A percentile compares a stretch with the other conserved stretches of the same genome.
Conservation (phyloP, 257 asterid species). For the Solanum pimpinellifolium region DNA sequence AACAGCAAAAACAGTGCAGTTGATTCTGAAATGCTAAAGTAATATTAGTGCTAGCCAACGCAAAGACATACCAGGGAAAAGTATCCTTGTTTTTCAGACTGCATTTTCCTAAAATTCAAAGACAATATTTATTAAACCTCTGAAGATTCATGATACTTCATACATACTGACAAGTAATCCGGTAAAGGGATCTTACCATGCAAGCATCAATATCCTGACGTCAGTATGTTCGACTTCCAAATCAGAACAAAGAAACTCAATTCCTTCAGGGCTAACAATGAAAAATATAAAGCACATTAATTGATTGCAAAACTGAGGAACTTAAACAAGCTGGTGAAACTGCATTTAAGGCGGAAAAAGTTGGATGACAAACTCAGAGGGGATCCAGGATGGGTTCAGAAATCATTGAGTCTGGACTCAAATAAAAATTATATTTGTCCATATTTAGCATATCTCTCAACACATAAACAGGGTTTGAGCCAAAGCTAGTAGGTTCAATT, state of each 20-base stretch:
- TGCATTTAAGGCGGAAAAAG: not conserved
- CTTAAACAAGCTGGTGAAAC: not conserved
- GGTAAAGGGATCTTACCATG: conserved; percentile 40
- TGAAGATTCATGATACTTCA: conserved; percentile 4
- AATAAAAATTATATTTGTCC: not conserved
- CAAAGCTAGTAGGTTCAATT: not conserved
- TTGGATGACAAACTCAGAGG: not conserved
- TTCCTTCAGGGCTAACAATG: conserved; percentile 64
- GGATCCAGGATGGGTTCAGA: not conserved
- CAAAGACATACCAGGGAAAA: conserved; percentile 48
- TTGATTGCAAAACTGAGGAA: not conserved
- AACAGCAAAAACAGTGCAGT: not conserved
- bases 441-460: not conserved
- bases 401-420: not conserved
- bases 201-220: conserved; percentile 78
- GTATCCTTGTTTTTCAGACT: conserved; percentile 87
- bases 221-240: conserved; percentile 72
- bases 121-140: conserved; percentile 1
- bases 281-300: not conserved
- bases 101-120: conserved; percentile 59
- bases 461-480: not conserved
- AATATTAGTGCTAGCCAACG: not conserved
- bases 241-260: conserved; percentile 72
- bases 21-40: not conserved
- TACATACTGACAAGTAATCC: not conserved